Percentiles rank a stretch among this genome's conserved stretches.
Evolutionary conservation across 352 stramenopile genomes (phyloP).

Genomic region (Phytophthora quininea): DNA sequence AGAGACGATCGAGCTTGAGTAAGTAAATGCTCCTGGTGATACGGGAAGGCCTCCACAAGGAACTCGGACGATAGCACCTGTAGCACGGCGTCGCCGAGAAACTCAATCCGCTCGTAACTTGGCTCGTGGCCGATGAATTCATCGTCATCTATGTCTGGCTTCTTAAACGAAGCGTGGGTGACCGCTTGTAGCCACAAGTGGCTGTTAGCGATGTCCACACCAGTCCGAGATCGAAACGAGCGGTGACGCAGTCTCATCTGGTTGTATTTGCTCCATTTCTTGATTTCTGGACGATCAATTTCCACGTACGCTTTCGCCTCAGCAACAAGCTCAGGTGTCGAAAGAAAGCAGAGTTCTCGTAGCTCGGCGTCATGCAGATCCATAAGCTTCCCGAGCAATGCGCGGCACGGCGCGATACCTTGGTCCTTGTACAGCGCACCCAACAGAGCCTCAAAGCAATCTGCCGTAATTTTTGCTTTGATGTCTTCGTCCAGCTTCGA

Average conservation of each 20-base stretch:
- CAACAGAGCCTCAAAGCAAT: slow-evolving; percentile 84
- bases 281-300: slow-evolving; percentile 59
- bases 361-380: slow-evolving; percentile 57
- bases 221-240: slow-evolving; percentile 54
- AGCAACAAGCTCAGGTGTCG: slow-evolving; percentile 53
- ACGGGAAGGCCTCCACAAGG: slow-evolving; percentile 79
- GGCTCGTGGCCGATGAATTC: slow-evolving; percentile 74
- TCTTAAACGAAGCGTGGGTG: slow-evolving; percentile 81
- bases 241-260: slow-evolving; percentile 54
- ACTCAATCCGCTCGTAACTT: slow-evolving; percentile 87
- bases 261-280: slow-evolving; percentile 53
- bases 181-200: slow-evolving; percentile 83
- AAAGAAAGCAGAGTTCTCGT: slow-evolving; percentile 63
- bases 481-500: slow-evolving; percentile 50
- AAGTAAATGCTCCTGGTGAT: slow-evolving; percentile 83
- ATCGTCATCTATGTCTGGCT: slow-evolving; percentile 65
- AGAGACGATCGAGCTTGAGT: slow-evolving; percentile 81
- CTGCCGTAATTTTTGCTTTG: slow-evolving; percentile 79
- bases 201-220: slow-evolving; percentile 62
- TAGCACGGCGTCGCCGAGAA: slow-evolving; percentile 83
- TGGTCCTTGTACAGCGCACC: slow-evolving; percentile 86
- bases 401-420: slow-evolving; percentile 68
- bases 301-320: slow-evolving; percentile 55
- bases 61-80: slow-evolving; percentile 82
- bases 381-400: slow-evolving; percentile 71